Conservation (phyloP, 306 rosid species). For the Trifolium repens region DNA sequence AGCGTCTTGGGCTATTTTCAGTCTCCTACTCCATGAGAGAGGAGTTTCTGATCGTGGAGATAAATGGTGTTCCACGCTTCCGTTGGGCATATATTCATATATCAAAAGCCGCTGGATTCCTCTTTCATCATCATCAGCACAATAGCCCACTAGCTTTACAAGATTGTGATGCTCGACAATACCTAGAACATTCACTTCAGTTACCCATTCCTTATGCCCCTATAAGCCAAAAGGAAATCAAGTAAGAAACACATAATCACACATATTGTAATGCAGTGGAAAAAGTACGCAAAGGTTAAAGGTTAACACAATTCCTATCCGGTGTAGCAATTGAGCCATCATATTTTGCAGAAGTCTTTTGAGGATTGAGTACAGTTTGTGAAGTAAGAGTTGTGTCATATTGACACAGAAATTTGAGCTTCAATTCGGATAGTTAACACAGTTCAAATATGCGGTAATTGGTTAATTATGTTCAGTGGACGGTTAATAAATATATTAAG, state of each 20-base stretch:
- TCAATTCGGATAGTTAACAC: too few relatives aligned
- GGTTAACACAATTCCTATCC: not conserved
- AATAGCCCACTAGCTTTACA: slow-evolving; percentile 91
- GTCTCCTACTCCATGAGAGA: slow-evolving; percentile 81
- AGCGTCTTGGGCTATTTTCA: slow-evolving; percentile 87
- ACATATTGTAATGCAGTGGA: too few relatives aligned
- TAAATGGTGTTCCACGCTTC: slow-evolving; percentile 83
- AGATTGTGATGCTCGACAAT: slow-evolving; percentile 96
- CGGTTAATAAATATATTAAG: too few relatives aligned
- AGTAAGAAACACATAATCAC: not conserved
- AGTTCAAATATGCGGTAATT: too few relatives aligned
- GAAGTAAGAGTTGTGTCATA: not conserved
- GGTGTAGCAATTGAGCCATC: slow-evolving; percentile 8
- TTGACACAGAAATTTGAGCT: too few relatives aligned
- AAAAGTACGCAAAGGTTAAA: too few relatives aligned
- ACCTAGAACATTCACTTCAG: slow-evolving; percentile 97
- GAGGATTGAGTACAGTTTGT: slow-evolving; percentile 10
- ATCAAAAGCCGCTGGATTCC: slow-evolving; percentile 93
- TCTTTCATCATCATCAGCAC: slow-evolving; percentile 98
- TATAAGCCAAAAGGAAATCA: slow-evolving; percentile 41
- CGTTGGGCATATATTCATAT: slow-evolving; percentile 86
- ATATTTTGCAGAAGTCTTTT: not conserved
- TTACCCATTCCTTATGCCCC: slow-evolving; percentile 99
- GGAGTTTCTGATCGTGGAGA: slow-evolving; percentile 64
- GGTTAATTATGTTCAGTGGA: too few relatives aligned